These are phyloP conservation scores for Spergularia marina DNA, from an alignment of 148 eudicot species.

Conservation along the genomic window DNA sequence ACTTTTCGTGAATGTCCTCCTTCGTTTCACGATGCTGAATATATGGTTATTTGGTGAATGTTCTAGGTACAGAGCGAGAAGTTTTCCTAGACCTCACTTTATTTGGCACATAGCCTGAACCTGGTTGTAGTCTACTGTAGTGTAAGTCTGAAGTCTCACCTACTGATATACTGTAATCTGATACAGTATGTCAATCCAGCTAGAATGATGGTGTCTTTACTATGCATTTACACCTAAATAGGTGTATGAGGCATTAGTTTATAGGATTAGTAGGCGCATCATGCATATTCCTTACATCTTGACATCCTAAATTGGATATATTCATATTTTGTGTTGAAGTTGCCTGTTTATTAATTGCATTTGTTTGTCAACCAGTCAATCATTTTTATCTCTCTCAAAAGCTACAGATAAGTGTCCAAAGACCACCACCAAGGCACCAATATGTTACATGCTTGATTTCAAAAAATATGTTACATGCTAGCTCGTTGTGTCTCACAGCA, in stretches of 20 bases:
- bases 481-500: not conserved
- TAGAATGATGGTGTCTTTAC: not conserved
- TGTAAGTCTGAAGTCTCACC: not conserved
- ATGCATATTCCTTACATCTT: slow-evolving; percentile 16
- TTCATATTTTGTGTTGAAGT: not conserved
- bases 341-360: slow-evolving; percentile 1
- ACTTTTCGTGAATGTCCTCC: too few species aligned
- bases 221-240: not conserved
- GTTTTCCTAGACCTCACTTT: too few species aligned
- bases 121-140: not conserved
- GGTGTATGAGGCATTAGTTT: slow-evolving; percentile 1
- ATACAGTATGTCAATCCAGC: slow-evolving; percentile 2
- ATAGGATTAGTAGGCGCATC: slow-evolving; percentile 19
- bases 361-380: not conserved
- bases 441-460: not conserved
- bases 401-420: not conserved
- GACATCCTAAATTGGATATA: not conserved
- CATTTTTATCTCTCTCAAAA: not conserved
- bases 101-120: too few species aligned
- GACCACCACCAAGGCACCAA: too few species aligned
- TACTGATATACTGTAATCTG: not conserved
- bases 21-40: too few species aligned
- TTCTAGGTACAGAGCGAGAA: too few species aligned
- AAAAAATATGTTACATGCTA: not conserved
- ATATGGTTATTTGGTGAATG: too few species aligned